These are phyloP conservation scores for Quercus mongolica DNA, from an alignment of 306 rosid genomes.

Conservation along the genomic window DNA sequence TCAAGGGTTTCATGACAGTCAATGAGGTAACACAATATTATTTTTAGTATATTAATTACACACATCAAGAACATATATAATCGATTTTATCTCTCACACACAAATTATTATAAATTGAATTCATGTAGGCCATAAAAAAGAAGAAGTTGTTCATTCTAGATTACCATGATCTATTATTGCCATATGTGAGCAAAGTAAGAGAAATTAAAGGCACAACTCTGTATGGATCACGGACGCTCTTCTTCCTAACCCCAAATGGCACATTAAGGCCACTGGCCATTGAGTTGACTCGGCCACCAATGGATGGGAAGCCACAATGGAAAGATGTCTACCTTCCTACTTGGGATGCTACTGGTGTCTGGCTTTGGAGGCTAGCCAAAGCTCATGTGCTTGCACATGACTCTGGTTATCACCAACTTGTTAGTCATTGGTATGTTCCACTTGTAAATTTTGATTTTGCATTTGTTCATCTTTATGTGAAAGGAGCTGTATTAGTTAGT, in stretches of 20 bases:
- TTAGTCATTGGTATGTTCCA: constrained; percentile 64
- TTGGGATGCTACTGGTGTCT: constrained; percentile 62
- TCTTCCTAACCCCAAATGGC: constrained; percentile 44
- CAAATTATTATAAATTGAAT: background rate
- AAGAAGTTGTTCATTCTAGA: constrained; percentile 73
- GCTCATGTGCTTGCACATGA: constrained; percentile 86
- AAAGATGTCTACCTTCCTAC: constrained; percentile 45
- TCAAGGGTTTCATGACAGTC: constrained; percentile 39
- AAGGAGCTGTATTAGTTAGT: too few species aligned
- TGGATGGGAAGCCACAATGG: constrained; percentile 67
- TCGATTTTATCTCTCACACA: background rate
- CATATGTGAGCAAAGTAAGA: constrained; percentile 62
- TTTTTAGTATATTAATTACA: too few species aligned
- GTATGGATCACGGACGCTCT: constrained; percentile 76
- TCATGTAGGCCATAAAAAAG: constrained; percentile 51
- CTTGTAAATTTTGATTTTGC: background rate
- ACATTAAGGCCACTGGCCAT: constrained; percentile 68
- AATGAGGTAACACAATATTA: constrained; percentile 45
- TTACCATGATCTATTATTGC: constrained; percentile 71
- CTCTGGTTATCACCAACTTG: constrained; percentile 78
- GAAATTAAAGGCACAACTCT: constrained; percentile 56
- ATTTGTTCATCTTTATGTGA: too few species aligned
- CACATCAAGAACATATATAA: background rate
- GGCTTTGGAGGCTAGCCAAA: constrained; percentile 95
- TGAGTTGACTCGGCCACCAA: constrained; percentile 72